A percentile compares a stretch with the other conserved stretches of the same genome.
Evolutionary conservation across 495 filamentous ascomycete genomes (phyloP).

Genomic region (Neurospora africana): DNA sequence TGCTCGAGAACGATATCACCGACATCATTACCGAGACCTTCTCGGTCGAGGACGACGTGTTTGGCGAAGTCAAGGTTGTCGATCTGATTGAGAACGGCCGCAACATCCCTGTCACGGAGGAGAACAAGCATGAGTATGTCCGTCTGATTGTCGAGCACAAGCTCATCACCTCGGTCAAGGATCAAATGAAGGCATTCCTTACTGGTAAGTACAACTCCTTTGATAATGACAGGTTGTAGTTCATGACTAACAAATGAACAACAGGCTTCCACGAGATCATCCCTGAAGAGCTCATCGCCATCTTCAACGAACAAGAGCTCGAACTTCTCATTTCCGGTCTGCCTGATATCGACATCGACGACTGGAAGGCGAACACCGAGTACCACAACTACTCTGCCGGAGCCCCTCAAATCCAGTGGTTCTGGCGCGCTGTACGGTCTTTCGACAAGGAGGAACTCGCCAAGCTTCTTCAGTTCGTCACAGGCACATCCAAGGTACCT

Average conservation of each 20-base stretch:
- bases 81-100: constrained; percentile 81
- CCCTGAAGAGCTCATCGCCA: constrained; percentile 82
- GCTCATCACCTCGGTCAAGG: constrained; percentile 79
- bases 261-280: constrained; percentile 97
- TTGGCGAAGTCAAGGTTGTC: constrained; percentile 76
- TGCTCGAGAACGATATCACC: constrained; percentile 98
- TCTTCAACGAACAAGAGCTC: constrained; percentile 98
- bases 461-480: constrained; percentile 96
- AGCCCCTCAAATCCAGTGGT: constrained; percentile 97
- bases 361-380: constrained; percentile 98
- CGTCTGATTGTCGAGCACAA: constrained; percentile 89
- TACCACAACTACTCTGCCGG: constrained; percentile 96
- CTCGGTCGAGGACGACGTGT: constrained; percentile 83
- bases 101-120: constrained; percentile 89
- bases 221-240: background rate
- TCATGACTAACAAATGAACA: constrained; percentile 11
- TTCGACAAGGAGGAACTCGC: constrained; percentile 99
- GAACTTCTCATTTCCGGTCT: constrained; percentile 95
- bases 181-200: constrained; percentile 92
- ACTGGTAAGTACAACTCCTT: constrained; percentile 48
- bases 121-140: constrained; percentile 97
- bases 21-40: constrained; percentile 98
- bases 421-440: constrained; percentile 95
- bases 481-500: constrained; percentile 95
- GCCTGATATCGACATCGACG: constrained; percentile 93